These are phyloP conservation scores for Aspergillus aculeatus DNA, from an alignment of 2,329 filamentous ascomycete species.

Conservation along the genomic window DNA sequence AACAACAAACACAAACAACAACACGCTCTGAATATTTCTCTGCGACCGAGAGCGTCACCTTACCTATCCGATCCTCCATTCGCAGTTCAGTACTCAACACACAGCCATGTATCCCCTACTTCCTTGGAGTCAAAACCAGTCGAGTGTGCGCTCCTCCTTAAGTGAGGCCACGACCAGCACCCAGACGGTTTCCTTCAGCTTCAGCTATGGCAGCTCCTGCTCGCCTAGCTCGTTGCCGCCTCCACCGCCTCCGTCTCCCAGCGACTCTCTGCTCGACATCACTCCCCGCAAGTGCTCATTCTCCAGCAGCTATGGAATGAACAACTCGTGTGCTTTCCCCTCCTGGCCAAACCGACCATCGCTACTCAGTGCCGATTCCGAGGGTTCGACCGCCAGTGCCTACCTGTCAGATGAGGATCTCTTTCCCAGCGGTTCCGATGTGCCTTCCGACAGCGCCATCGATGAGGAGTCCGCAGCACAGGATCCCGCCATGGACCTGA, in stretches of 20 bases:
- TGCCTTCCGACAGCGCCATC: constrained; percentile 25
- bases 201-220: constrained; percentile 28
- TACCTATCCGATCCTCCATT: background rate
- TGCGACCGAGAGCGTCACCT: background rate
- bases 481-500: constrained; percentile 30
- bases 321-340: constrained; percentile 44
- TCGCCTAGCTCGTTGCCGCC: constrained; percentile 32
- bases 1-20: background rate
- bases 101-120: constrained; percentile 23
- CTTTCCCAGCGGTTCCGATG: constrained; percentile 33
- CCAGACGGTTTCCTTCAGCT: constrained; percentile 22
- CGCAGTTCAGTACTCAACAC: constrained; percentile 1
- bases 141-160: constrained; percentile 23
- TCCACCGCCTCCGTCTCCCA: constrained; percentile 41
- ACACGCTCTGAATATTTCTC: background rate
- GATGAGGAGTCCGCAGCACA: constrained; percentile 29
- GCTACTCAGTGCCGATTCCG: constrained; percentile 34
- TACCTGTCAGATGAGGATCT: constrained; percentile 46
- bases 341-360: constrained; percentile 46
- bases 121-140: constrained; percentile 22
- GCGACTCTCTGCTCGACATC: constrained; percentile 41
- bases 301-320: constrained; percentile 39
- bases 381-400: constrained; percentile 34
- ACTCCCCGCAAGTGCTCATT: constrained; percentile 44
- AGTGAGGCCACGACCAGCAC: constrained; percentile 23